Conservation (phyloP, 179 eudicot genomes). For the Spergularia azorica region DNA sequence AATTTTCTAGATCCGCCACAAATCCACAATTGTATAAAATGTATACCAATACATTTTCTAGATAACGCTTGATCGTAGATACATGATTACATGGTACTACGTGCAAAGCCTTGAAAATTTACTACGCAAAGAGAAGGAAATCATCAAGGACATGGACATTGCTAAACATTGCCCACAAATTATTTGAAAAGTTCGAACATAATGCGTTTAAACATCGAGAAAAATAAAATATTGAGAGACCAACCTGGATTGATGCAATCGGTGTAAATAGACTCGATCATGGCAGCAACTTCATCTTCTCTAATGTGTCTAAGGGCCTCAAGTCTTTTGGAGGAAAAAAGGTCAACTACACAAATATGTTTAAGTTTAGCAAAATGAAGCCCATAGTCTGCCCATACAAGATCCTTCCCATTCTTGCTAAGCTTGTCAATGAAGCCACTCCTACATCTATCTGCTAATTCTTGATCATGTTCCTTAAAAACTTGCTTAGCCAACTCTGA, state of each 20-base stretch:
- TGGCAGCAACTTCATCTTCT: slow-evolving; percentile 66
- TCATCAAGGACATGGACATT: too few relatives aligned
- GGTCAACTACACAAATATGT: slow-evolving; percentile 43
- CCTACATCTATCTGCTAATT: slow-evolving; percentile 37
- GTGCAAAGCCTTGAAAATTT: too few relatives aligned
- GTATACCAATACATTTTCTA: too few relatives aligned
- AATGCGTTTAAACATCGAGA: too few relatives aligned
- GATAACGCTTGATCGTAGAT: too few relatives aligned
- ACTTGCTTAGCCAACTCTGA: slow-evolving; percentile 41
- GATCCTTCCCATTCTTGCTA: slow-evolving; percentile 31
- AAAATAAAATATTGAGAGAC: not conserved
- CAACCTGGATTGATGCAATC: slow-evolving; percentile 51
- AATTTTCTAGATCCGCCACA: too few relatives aligned
- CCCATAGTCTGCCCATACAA: slow-evolving; percentile 48
- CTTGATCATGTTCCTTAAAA: slow-evolving; percentile 45
- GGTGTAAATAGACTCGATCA: slow-evolving; percentile 57
- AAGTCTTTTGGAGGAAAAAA: slow-evolving; percentile 61
- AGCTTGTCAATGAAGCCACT: slow-evolving; percentile 18
- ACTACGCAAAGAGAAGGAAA: too few relatives aligned
- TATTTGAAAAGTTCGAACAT: too few relatives aligned
- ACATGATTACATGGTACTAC: too few relatives aligned
- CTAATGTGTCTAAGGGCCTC: slow-evolving; percentile 66
- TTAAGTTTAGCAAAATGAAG: slow-evolving; percentile 45
- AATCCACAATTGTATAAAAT: too few relatives aligned
- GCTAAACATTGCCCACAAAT: too few relatives aligned